Percentiles rank a stretch among this genome's conserved stretches.
Conservation (phyloP, 2,329 filamentous ascomycete genomes). For the Penicillium sp. region DNA sequence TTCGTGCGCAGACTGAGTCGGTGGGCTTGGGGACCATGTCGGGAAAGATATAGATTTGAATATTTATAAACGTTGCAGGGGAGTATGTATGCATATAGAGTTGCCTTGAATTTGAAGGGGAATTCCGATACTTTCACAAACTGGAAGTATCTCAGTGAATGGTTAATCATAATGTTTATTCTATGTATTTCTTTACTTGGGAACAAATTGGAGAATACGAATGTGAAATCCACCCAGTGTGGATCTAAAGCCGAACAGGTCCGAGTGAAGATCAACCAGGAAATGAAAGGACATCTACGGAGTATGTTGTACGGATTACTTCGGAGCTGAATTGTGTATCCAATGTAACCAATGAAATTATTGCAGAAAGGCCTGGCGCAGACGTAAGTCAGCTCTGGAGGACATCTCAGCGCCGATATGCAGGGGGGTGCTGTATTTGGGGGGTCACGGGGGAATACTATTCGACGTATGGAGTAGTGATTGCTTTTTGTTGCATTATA, state of each 20-base stretch:
- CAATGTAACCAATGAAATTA: neutral
- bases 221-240: neutral
- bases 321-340: neutral
- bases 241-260: neutral
- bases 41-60: neutral
- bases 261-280: neutral
- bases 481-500: neutral
- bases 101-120: neutral
- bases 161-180: neutral
- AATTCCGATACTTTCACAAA: no score
- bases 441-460: no score
- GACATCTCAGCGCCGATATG: neutral
- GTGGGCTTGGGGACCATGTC: neutral
- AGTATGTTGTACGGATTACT: neutral
- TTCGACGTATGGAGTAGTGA: neutral
- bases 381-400: neutral
- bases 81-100: neutral
- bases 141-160: neutral
- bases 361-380: neutral
- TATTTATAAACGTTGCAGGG: neutral
- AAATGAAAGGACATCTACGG: no score
- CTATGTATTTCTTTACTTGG: neutral
- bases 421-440: neutral
- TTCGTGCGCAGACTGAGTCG: neutral
- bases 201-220: neutral